These are phyloP conservation scores for Apium graveolens DNA, from an alignment of 129 eudicot species.

Conservation along the genomic window DNA sequence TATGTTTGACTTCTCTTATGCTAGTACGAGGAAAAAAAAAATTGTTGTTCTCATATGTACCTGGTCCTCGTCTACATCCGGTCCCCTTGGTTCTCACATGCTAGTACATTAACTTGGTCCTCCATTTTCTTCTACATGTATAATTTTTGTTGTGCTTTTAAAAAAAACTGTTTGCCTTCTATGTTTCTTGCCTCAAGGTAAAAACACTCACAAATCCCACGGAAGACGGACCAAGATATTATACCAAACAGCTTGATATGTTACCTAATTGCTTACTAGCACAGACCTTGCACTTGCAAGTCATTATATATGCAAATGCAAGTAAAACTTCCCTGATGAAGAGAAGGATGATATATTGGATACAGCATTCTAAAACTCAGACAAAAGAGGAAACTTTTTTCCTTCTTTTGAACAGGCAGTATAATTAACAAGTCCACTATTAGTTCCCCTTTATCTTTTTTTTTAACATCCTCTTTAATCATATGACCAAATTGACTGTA, in stretches of 20 bases:
- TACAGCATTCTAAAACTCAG: conserved; percentile 36
- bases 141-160: background rate
- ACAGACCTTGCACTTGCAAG: conserved; percentile 27
- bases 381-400: conserved; percentile 39
- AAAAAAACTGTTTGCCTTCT: background rate
- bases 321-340: conserved; percentile 19
- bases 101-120: no score
- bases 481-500: conserved; percentile 85
- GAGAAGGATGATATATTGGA: conserved; percentile 9
- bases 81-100: no score
- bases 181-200: background rate
- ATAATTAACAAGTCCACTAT: conserved; percentile 24
- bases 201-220: background rate
- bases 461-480: conserved; percentile 34
- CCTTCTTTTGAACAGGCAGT: conserved; percentile 32
- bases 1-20: no score
- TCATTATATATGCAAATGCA: conserved; percentile 37
- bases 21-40: no score
- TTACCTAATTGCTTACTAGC: conserved; percentile 22
- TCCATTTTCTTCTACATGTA: background rate
- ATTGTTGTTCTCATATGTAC: no score
- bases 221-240: background rate
- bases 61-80: no score
- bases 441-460: conserved; percentile 11
- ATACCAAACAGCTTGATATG: background rate